Base-by-base conservation (phyloP, 768 basidiomycete genomes). In the Jaapia argillacea region DNA sequence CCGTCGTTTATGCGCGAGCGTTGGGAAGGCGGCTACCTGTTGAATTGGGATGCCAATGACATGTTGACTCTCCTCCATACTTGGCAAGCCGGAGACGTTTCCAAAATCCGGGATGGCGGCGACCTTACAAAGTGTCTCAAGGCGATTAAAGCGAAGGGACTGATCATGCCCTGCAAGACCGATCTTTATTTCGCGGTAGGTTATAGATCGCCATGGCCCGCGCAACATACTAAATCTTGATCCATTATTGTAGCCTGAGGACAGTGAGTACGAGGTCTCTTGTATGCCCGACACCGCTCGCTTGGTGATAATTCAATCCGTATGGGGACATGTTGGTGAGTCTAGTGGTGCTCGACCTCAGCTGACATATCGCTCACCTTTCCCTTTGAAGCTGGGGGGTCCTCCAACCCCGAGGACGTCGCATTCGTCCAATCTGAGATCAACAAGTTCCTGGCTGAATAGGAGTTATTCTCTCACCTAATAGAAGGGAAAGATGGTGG, bases 141-240 rank as follows among this genome's bases (percentile, higher is more conserved):
- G 2, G 54, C 51, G 14, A 72, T 76, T 57, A 69, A 68, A 47
- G 73, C 74, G 3, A 70, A 64, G 45, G 75, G 74, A 3, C 49
- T 78, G 35, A 68, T 77, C 38, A 74, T 78, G 73, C 75, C 77
- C 3, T 70, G 68, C 49, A 75, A 73, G 60, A 76, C 72, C 1
- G 77, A 78, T 48, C 54, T 79, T 28, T 76, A 77, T 53, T 78
- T 79, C 54, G 63, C 77, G 16, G 72, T 74, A 44, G 18, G 52
- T 49, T 21, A 20, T 36, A 31, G 13, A 7, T 35, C 6, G 6
- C 31, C 22, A 6, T 3, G 24, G 4, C 13, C 16, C 20, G n/a
- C 23, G 5, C 4, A 6, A 28, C 5, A 22, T 16, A n/a, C 14
- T 28, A 40, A 14, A 21, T 5, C 14, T 40, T 52, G 7, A 46